These are phyloP conservation scores for Phaeosphaeria sp. DNA, from an alignment of 2,329 filamentous ascomycete genomes.

Conservation along the genomic window DNA sequence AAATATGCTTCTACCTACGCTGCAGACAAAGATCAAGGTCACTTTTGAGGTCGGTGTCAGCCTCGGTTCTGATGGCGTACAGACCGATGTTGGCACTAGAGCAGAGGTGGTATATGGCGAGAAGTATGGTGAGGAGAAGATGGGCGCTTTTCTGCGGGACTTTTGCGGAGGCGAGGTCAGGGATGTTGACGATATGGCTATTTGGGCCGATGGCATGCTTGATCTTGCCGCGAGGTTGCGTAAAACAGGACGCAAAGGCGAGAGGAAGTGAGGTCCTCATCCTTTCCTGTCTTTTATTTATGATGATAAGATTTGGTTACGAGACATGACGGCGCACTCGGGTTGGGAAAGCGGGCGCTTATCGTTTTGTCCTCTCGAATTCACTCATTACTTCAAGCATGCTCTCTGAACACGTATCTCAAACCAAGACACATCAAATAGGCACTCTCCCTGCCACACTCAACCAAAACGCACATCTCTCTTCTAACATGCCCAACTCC, in stretches of 20 bases:
- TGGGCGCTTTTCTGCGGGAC: slow-evolving; percentile 72
- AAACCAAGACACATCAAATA: slow-evolving; percentile 29
- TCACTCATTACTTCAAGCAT: not conserved
- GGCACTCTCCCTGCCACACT: slow-evolving; percentile 55
- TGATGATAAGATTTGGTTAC: slow-evolving; percentile 13
- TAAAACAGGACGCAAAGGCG: slow-evolving; percentile 54
- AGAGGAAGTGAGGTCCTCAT: slow-evolving; percentile 29
- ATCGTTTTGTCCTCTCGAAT: not conserved
- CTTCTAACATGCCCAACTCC: slow-evolving; percentile 48
- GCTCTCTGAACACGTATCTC: not conserved
- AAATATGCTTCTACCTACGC: slow-evolving; percentile 66
- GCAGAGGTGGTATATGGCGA: slow-evolving; percentile 78
- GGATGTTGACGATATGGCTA: slow-evolving; percentile 35
- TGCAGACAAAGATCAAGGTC: slow-evolving; percentile 74
- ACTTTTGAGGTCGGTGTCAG: slow-evolving; percentile 60
- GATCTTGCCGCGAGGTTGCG: slow-evolving; percentile 54
- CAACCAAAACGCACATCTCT: slow-evolving; percentile 63
- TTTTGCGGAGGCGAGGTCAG: slow-evolving; percentile 52
- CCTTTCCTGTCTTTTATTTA: not conserved
- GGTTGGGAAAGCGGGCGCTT: not conserved
- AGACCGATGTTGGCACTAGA: slow-evolving; percentile 62
- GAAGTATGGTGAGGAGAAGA: slow-evolving; percentile 75
- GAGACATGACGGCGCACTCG: slow-evolving; percentile 21
- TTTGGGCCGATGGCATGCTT: slow-evolving; percentile 53
- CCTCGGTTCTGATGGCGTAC: slow-evolving; percentile 54